These are phyloP conservation scores for Castanea mollissima DNA, from an alignment of 306 rosid species.

Conservation along the genomic window DNA sequence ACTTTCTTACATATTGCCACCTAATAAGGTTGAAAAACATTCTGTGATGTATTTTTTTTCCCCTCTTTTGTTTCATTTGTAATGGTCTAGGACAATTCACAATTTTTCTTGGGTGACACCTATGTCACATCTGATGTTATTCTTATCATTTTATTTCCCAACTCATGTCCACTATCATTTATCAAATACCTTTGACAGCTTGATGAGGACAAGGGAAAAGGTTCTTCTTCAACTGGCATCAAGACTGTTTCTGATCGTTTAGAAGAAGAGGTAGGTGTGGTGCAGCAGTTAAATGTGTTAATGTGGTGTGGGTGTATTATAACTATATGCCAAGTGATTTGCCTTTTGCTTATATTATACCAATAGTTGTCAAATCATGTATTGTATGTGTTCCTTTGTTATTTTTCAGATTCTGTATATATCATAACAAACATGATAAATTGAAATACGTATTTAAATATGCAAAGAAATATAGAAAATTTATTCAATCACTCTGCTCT, in stretches of 20 bases:
- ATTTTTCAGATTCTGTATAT: not conserved
- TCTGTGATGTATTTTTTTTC: conserved; percentile 17
- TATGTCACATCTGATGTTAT: not conserved
- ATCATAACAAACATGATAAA: not conserved
- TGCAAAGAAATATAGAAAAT: not conserved
- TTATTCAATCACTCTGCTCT: not conserved
- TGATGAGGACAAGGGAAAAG: conserved; percentile 84
- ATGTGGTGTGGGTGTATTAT: not conserved
- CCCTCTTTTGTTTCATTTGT: not conserved
- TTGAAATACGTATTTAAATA: not conserved
- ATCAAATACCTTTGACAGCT: conserved; percentile 43
- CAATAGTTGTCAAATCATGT: not conserved
- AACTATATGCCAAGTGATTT: not conserved
- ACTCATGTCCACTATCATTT: conserved; percentile 16
- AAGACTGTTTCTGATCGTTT: conserved; percentile 75
- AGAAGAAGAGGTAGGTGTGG: conserved; percentile 75
- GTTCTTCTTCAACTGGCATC: conserved; percentile 48
- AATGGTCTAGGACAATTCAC: not conserved
- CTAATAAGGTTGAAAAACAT: conserved; percentile 65
- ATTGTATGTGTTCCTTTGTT: not conserved
- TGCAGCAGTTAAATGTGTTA: not conserved
- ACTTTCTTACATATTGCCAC: conserved; percentile 77
- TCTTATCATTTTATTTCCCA: not conserved
- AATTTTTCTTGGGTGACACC: not conserved
- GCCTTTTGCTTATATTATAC: not conserved